A percentile compares a stretch with the other conserved stretches of the same genome.
phyloP scores from a whole-genome alignment of 495 filamentous ascomycete species.

The Penicillium salamii region DNA sequence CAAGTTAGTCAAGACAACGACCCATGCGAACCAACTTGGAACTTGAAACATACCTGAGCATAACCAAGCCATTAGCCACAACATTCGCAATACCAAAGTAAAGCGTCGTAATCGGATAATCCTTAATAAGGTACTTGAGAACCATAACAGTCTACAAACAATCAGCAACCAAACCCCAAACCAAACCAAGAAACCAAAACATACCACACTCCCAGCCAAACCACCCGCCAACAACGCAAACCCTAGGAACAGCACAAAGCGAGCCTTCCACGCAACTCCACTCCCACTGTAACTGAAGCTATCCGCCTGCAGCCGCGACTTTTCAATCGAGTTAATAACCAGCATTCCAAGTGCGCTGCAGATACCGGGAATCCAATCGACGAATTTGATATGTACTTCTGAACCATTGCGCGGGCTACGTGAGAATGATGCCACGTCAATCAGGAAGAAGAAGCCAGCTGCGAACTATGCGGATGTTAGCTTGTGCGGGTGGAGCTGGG shows the following conservation, averaged over 20 bases:
- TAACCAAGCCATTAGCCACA: conserved; percentile 79
- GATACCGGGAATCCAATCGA: conserved; percentile 98
- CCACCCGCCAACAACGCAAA: conserved; percentile 94
- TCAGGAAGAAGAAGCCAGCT: conserved; percentile 91
- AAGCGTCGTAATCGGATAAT: conserved; percentile 76
- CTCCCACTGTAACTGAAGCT: conserved; percentile 81
- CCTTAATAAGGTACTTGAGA: conserved; percentile 82
- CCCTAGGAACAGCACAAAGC: conserved; percentile 91
- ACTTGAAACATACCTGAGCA: conserved; percentile 67
- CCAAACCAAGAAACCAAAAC: background rate
- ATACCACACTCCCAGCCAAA: conserved; percentile 81
- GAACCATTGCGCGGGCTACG: conserved; percentile 74
- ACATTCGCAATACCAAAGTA: conserved; percentile 95
- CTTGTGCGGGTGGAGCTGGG: background rate
- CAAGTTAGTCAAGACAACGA: background rate
- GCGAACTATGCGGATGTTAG: conserved; percentile 70
- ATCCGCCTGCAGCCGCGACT: conserved; percentile 80
- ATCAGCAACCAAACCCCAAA: conserved; percentile 1
- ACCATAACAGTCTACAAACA: conserved; percentile 68
- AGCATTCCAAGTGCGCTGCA: conserved; percentile 94
- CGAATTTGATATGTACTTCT: conserved; percentile 84
- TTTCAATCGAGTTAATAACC: conserved; percentile 98
- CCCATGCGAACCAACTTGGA: background rate
- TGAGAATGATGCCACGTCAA: conserved; percentile 89
- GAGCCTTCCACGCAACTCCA: conserved; percentile 93